Conservation (phyloP, 2,329 filamentous ascomycete genomes). For the Colletotrichum echinochloae region DNA sequence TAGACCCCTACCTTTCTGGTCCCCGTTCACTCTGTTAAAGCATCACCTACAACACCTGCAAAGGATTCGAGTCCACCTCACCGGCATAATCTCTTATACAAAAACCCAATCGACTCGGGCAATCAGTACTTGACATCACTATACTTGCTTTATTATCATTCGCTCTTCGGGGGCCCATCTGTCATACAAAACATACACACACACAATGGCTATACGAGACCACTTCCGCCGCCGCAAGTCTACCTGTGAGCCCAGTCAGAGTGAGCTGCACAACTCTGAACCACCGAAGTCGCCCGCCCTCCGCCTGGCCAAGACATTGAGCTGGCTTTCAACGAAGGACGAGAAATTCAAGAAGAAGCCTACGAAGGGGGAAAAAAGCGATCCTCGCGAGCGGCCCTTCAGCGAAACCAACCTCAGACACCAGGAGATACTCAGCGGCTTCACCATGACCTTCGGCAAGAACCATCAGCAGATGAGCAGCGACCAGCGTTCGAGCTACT, state of each 20-base stretch:
- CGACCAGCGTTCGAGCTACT: slow-evolving; percentile 34
- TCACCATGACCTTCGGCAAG: slow-evolving; percentile 59
- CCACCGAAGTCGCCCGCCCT: slow-evolving; percentile 32
- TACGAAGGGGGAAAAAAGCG: slow-evolving; percentile 44
- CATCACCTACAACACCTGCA: not conserved
- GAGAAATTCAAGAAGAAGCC: slow-evolving; percentile 46
- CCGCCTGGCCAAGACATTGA: slow-evolving; percentile 40
- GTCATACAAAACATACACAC: not conserved
- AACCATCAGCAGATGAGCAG: slow-evolving; percentile 19
- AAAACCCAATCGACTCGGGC: not conserved
- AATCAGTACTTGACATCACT: not conserved
- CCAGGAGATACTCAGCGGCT: slow-evolving; percentile 60
- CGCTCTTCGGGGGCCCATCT: not conserved
- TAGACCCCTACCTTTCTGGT: not conserved
- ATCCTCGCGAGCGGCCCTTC: slow-evolving; percentile 60
- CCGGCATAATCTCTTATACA: not conserved
- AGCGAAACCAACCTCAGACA: slow-evolving; percentile 60
- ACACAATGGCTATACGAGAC: slow-evolving; percentile 57
- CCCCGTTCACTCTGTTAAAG: not conserved
- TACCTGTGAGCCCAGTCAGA: slow-evolving; percentile 49
- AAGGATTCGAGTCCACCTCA: not conserved
- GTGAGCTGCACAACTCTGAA: slow-evolving; percentile 47
- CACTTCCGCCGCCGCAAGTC: slow-evolving; percentile 57
- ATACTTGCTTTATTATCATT: not conserved
- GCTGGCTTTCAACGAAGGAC: slow-evolving; percentile 45